Base-by-base conservation (phyloP, 2,329 filamentous ascomycete genomes). In the Ceratocystis destructans region DNA sequence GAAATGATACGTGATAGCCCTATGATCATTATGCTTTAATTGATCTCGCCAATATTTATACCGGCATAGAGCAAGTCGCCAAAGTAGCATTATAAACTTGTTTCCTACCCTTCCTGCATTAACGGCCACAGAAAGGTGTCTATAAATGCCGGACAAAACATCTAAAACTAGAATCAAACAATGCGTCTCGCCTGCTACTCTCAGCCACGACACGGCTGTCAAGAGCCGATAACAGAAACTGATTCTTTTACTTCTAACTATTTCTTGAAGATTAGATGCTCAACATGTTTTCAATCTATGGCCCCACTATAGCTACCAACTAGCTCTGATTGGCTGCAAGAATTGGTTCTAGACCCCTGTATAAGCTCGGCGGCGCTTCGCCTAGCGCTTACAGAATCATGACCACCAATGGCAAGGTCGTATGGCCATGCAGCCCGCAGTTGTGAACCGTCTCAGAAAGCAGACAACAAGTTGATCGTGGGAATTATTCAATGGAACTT, bases 361-460 rank as follows among this genome's bases (percentile, higher is more conserved):
- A 67, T 46, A 41, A 64, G 25, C 45, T 48, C 46, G 31, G 28
- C 62, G 66, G 66, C 66, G 66, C 55, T 67, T 67, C 41, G 62
- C 33, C 12, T 46, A 45, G 66, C 66, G 66, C 66, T 67, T 67
- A 62, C 44, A 62, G 62, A 67, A 64, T 62, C 12, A 22, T 20
- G 48, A 22, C 44, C 55, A 64, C 66, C 66, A 67, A 67, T 67
- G 31, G 22, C 55, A 62, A 46, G 28, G 22, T 44, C 20, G 53
- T n/a, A 61, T 25, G 28, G 53, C 28, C 3, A 59, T 59, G 53
- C n/a, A 37, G 28, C 53, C 6, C 22, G 2, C 12, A 59, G 53
- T 31, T 33, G 7, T 25, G 28, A 33, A 17, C 28, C 53, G 53
- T 59, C 28, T 59, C 28, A 37, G 3, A 33, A n/a, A 31, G 25